These are phyloP conservation scores for Leersia perrieri DNA, from an alignment of 176 grass and related monocot species.

Conservation along the genomic window DNA sequence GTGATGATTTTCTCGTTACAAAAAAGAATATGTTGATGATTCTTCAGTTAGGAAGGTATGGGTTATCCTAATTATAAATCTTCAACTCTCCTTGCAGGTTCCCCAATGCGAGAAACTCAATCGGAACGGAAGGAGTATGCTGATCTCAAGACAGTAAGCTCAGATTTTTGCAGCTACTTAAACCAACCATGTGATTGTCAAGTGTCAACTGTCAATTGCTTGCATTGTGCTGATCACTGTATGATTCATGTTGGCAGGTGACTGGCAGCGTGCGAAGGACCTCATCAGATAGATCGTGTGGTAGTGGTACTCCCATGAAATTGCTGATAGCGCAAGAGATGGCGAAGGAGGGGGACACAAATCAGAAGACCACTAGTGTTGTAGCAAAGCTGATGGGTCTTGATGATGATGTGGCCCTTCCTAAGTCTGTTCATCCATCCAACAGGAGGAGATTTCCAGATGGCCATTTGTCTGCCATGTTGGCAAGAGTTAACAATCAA, in stretches of 20 bases:
- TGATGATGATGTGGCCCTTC: conserved; percentile 51
- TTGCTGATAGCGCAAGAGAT: conserved; percentile 85
- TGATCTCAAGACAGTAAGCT: conserved; percentile 38
- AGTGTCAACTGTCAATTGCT: neutral
- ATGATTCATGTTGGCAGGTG: conserved; percentile 33
- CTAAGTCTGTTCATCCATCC: conserved; percentile 31
- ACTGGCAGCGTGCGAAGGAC: conserved; percentile 25
- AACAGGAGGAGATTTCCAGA: conserved; percentile 42
- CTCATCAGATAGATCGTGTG: conserved; percentile 50
- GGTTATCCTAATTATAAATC: conserved; percentile 32
- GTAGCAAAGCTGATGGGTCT: conserved; percentile 96
- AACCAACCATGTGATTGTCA: neutral
- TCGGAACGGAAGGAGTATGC: conserved; percentile 48
- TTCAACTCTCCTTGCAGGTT: conserved; percentile 45
- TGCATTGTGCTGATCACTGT: conserved; percentile 9
- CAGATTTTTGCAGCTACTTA: neutral
- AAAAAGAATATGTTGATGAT: neutral
- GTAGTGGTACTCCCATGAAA: conserved; percentile 79
- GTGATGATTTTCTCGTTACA: neutral
- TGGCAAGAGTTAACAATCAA: conserved; percentile 44
- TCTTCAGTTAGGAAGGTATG: conserved; percentile 28
- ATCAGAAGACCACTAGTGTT: conserved; percentile 59
- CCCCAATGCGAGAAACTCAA: conserved; percentile 49
- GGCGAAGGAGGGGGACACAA: conserved; percentile 71
- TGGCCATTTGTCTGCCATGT: conserved; percentile 33